Base-by-base conservation (phyloP, 2,329 filamentous ascomycete species). In the Hymenoscyphus linearis region DNA sequence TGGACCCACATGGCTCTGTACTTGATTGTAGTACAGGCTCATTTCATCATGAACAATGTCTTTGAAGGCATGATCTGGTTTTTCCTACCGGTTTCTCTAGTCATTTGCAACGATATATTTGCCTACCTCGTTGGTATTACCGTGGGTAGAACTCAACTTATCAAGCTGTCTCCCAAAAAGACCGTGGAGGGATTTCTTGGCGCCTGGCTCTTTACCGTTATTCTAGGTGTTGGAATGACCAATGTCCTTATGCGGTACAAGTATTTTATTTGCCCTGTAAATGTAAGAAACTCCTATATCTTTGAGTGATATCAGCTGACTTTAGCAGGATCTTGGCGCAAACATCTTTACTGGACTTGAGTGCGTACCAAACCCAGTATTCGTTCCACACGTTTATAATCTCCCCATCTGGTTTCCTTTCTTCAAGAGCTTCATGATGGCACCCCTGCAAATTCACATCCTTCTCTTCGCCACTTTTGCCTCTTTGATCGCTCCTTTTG, bases 21-120 rank as follows among this genome's bases (percentile, higher is more conserved):
- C 80, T 82, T 99, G 71, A 97, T 99, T 71, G 93, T 98, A 44
- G 93, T 96, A 5, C 93, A 99, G 76, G 93, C 95, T 14, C 95
- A 99, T 75, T 99, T 99, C 76, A 91, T 98, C 78, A 98, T 99
- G 91, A 99, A 99, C 83, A 99, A 99, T 77, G 89, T 99, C 67
- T 96, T 99, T 70, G 95, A 99, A 78, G 95, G 95, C 78, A 92
- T 99, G 90, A 96, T 99, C 74, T 99, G 95, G 95, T 98, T 99
- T 82, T 97, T 98, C 83, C 79, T 99, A 52, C 95, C 95, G 7
- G 93, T 91, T 7, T 88, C 91, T 58, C 84, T 99, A 69, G 95
- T 99, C 74, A 96, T 99, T 74, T 97, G 91, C 66, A 99, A 99
- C 76, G 95, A 99, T 74, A 99, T 99, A 66, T 98, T 96, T 71